Evolutionary conservation across 495 filamentous ascomycete species (phyloP).

Genomic region (Thozetella sp.): DNA sequence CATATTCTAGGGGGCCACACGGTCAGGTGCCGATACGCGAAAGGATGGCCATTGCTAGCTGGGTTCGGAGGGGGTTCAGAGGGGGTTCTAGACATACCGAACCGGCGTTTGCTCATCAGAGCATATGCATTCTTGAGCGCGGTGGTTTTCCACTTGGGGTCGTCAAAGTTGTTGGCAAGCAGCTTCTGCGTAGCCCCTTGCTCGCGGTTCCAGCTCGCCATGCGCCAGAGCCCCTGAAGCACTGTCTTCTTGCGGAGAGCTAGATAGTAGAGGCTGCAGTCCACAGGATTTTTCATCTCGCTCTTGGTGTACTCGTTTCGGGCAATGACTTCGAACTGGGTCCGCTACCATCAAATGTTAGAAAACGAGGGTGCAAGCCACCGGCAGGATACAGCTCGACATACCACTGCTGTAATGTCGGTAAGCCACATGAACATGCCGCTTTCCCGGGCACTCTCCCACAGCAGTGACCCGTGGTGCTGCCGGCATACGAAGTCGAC

Average conservation of each 20-base stretch:
- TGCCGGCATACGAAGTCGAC: constrained; percentile 84
- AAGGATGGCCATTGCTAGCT: background rate
- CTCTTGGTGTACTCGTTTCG: constrained; percentile 91
- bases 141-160: constrained; percentile 83
- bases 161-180: constrained; percentile 84
- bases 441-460: constrained; percentile 82
- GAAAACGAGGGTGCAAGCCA: background rate
- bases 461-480: constrained; percentile 75
- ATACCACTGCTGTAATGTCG: constrained; percentile 74
- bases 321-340: constrained; percentile 86
- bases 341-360: constrained; percentile 45
- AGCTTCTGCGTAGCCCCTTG: constrained; percentile 76
- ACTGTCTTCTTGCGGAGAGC: constrained; percentile 91
- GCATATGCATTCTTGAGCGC: constrained; percentile 98
- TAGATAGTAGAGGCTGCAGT: constrained; percentile 91
- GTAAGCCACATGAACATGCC: constrained; percentile 96
- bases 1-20: constrained; percentile 88
- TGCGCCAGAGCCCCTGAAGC: constrained; percentile 91
- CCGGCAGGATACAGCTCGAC: constrained; percentile 21
- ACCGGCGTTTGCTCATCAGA: constrained; percentile 87
- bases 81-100: constrained; percentile 56
- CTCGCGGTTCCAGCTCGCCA: constrained; percentile 89
- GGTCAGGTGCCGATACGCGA: too few relatives aligned
- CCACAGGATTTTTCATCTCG: constrained; percentile 88
- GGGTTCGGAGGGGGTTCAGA: background rate